phyloP scores from a whole-genome alignment of 2,329 filamentous ascomycete genomes.

The Bipolaris gigantea region DNA sequence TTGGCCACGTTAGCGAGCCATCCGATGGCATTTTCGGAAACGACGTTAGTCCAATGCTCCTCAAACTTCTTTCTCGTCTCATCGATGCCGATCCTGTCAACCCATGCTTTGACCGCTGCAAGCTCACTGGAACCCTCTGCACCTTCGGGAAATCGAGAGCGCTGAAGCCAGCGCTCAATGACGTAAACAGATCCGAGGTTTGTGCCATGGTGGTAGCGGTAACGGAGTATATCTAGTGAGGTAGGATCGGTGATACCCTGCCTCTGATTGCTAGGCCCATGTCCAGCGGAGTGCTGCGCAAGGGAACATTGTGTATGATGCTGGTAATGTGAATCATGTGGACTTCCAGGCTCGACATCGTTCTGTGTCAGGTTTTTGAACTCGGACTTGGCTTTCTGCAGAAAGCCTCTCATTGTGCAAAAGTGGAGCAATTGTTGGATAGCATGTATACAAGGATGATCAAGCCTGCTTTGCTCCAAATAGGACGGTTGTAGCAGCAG shows the following conservation, averaged over 20 bases:
- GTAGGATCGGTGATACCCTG: slow-evolving; percentile 45
- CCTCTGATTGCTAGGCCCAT: slow-evolving; percentile 8
- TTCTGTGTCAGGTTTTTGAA: slow-evolving; percentile 17
- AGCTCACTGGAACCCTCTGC: slow-evolving; percentile 54
- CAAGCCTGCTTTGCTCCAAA: background rate
- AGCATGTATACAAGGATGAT: background rate
- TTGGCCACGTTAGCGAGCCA: slow-evolving; percentile 57
- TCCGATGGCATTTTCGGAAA: slow-evolving; percentile 55
- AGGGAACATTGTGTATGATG: slow-evolving; percentile 4
- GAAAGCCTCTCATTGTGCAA: slow-evolving; percentile 29
- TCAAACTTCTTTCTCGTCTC: slow-evolving; percentile 56
- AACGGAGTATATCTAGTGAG: slow-evolving; percentile 51
- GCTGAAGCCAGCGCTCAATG: slow-evolving; percentile 61
- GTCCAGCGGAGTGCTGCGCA: background rate
- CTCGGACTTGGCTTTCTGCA: slow-evolving; percentile 36
- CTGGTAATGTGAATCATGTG: slow-evolving; percentile 2
- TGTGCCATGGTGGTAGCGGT: slow-evolving; percentile 62
- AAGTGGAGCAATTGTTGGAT: slow-evolving; percentile 9
- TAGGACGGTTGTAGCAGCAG: background rate
- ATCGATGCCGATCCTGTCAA: slow-evolving; percentile 53
- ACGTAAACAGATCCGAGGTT: slow-evolving; percentile 63
- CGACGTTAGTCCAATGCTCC: slow-evolving; percentile 55
- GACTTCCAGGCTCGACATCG: background rate
- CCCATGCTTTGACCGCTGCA: slow-evolving; percentile 54
- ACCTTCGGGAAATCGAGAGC: slow-evolving; percentile 53